Evolutionary conservation across 2,329 filamentous ascomycete genomes (phyloP).

Genomic region (Fusarium nematophilum): DNA sequence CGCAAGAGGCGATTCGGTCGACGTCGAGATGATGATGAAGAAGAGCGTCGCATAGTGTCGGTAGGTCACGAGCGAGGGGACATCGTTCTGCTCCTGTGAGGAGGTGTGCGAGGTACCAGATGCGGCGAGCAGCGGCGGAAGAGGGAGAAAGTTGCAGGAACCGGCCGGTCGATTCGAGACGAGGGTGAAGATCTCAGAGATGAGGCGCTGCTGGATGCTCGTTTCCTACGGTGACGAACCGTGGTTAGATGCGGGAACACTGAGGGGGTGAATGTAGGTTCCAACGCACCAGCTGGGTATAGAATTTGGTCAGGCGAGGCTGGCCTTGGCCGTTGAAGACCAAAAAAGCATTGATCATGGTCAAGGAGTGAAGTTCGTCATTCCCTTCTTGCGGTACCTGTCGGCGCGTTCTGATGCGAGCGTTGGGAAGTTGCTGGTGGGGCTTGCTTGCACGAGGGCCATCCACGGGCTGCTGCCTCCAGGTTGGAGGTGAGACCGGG

Average conservation of each 20-base stretch:
- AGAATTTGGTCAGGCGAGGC: constrained; percentile 97
- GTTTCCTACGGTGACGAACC: constrained; percentile 75
- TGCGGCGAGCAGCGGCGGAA: constrained; percentile 72
- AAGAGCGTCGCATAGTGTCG: constrained; percentile 98
- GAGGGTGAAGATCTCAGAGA: constrained; percentile 96
- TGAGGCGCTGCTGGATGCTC: constrained; percentile 94
- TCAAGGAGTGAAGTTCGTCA: constrained; percentile 40
- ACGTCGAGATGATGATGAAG: constrained; percentile 97
- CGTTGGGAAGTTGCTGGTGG: constrained; percentile 35
- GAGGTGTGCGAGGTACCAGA: constrained; percentile 72
- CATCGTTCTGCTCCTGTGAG: constrained; percentile 82
- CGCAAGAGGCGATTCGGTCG: constrained; percentile 93
- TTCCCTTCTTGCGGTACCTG: constrained; percentile 15
- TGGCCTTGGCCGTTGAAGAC: constrained; percentile 99
- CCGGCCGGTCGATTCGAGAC: constrained; percentile 92
- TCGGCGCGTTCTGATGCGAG: constrained; percentile 5
- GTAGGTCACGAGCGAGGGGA: constrained; percentile 95
- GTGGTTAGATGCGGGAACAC: constrained; percentile 10
- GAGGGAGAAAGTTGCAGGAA: constrained; percentile 95
- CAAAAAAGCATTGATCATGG: constrained; percentile 98
- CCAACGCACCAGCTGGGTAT: constrained; percentile 83
- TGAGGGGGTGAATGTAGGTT: neutral
- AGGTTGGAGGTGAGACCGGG: constrained; percentile 12
- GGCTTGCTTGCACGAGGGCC: constrained; percentile 16
- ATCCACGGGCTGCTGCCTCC: neutral